phyloP scores from a whole-genome alignment of 208 protist genomes.

The Kentomonas sorsogonicus region DNA sequence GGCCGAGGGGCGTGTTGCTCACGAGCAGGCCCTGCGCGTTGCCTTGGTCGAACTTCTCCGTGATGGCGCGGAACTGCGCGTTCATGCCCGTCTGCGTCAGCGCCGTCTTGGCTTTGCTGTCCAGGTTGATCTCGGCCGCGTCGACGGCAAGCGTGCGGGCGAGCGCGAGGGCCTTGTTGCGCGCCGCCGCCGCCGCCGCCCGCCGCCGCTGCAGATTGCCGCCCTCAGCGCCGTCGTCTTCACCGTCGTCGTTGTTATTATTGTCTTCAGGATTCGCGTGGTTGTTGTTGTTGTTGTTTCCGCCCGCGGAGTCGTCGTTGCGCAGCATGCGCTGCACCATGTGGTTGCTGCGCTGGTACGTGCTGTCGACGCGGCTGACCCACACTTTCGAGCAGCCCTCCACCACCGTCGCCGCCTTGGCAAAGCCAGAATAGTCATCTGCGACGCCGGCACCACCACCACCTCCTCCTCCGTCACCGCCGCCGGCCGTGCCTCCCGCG shows the following conservation, averaged over 20 bases:
- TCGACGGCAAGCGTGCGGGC: constrained; percentile 75
- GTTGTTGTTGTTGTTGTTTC: constrained; percentile 25
- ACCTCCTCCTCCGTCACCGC: no score
- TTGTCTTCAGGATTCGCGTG: constrained; percentile 14
- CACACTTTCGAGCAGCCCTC: constrained; percentile 91
- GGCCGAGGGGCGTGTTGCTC: constrained; percentile 79
- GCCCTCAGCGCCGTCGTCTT: constrained; percentile 6
- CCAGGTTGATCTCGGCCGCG: constrained; percentile 80
- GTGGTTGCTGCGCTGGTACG: constrained; percentile 77
- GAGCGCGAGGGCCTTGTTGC: background rate
- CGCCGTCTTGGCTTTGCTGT: constrained; percentile 55
- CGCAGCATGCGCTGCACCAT: constrained; percentile 85
- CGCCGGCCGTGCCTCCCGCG: no score
- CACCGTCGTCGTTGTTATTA: constrained; percentile 11
- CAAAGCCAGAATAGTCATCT: constrained; percentile 85
- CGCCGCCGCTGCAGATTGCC: constrained; percentile 16
- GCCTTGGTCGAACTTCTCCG: constrained; percentile 87
- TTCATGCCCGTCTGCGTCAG: constrained; percentile 72
- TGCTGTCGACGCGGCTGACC: constrained; percentile 89
- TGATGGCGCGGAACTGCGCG: constrained; percentile 87
- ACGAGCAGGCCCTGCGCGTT: constrained; percentile 83
- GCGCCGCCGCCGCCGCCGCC: constrained; percentile 18
- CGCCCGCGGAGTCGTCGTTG: constrained; percentile 48
- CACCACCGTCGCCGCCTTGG: constrained; percentile 89
- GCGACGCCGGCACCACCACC: constrained; percentile 27